Base-by-base conservation (phyloP, 352 stramenopile species). In the Blastocystis sp. region DNA sequence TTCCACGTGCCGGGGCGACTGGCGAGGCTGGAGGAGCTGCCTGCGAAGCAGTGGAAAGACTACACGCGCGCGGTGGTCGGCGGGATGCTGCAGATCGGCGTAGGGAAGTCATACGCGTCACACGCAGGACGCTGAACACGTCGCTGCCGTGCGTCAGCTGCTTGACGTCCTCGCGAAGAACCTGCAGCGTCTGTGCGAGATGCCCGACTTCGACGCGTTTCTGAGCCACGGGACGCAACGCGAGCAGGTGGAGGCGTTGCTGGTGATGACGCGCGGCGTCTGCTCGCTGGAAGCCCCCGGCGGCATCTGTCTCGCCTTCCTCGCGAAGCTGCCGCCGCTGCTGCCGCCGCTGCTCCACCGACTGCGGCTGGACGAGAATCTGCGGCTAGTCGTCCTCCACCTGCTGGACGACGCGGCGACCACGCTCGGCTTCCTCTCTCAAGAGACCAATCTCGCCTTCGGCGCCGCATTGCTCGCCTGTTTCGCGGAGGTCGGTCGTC, bases 11-110 rank as follows among this genome's bases (percentile, higher is more conserved):
- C n/a, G 18, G 69, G 69, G 14, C 29, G 24, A 7, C 34, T 81
- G 16, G 42, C 61, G 9, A 51, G 16, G 40, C 29, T 81, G 44
- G 63, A 81, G 27, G 69, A 81, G 11, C 61, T 81, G 69, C 69
- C 69, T 29, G 51, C 40, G 9, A 16, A 29, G 9, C 48, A 81
- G 16, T 81, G 69, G 69, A 4, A 42, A 34, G 7, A 24, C n/a
- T 81, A 63, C 46, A 27, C 48, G 11, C 2, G 34, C 34, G 27
- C 44, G 24, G 44, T 81, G 9, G 9, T 81, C 27, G 18, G 24
- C 32, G 48, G 48, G 11, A 81, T 81, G 69, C 24, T 61, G 32
- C 14, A 56, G 42, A 81, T 81, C 8, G 69, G 36, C n/a, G 29
- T 64, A 49, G 4, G 29, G 18, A 7, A n/a, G 11, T 27, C n/a